Evolutionary conservation across 2,329 filamentous ascomycete species (phyloP), one percentile per base, ranked within the genome.

Genomic region (Penicillium sp.): DNA sequence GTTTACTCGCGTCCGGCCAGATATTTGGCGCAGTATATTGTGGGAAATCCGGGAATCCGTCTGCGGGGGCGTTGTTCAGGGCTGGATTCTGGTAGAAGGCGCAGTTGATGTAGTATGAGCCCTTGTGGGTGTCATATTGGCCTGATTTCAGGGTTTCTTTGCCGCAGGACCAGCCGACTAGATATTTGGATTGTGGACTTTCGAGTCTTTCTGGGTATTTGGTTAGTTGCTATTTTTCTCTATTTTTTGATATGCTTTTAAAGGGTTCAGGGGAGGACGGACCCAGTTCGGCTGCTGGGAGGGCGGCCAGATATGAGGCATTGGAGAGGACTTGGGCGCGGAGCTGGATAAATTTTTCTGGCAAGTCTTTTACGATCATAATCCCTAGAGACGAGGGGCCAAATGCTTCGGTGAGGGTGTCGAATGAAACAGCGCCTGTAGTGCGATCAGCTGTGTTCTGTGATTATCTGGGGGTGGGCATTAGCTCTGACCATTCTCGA

Each of bases 11-110:
- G 0, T 78, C 72, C 0, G 93, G 94, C 94, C 94, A 99, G 51
- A 96, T 81, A 68, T 97, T 97, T 1, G 90, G 86, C 4, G 89
- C 87, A 1, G 94, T 88, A 72, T 97, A 97, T 72, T 96, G 92
- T 2, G 91, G 86, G 64, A 96, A 90, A 51, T 87, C 72, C 2
- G 72, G 64, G 52, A 68, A 73, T 12, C 61, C 60, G 13, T 68
- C 66, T 29, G 66, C 68, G 0, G 74, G 70, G 4, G 71, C 68
- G 33, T 65, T 68, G 24, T 76, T 66, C 2, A 77, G 58, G 0
- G 58, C 47, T 6, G 68, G 58, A 42, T 74, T 62, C 29, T 76
- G 71, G 62, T 79, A 77, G 64, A 84, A 84, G 10, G 80, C 79
- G 61, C 81, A 84, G 63, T 86, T 85, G 55, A 84, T 78, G 60